phyloP scores from a whole-genome alignment of 2,329 filamentous ascomycete species.

The Aspergillus proliferans region DNA sequence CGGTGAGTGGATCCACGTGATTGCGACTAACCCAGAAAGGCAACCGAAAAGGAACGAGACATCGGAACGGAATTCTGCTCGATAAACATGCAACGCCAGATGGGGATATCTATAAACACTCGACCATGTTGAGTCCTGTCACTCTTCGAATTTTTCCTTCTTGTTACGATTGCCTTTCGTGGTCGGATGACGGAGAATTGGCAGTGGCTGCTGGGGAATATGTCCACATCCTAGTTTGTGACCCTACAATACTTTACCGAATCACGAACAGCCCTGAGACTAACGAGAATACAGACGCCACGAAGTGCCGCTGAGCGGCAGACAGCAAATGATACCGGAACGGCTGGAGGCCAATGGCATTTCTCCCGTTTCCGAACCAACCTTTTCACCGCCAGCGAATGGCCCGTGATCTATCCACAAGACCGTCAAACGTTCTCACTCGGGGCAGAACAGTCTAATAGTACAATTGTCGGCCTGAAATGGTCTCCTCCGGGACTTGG shows the following conservation, averaged over 20 bases:
- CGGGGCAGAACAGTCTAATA: conserved; percentile 53
- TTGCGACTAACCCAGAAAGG: no score
- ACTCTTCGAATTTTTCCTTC: conserved; percentile 45
- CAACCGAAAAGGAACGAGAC: no score
- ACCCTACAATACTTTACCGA: background rate
- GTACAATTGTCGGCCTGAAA: conserved; percentile 43
- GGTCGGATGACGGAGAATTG: conserved; percentile 54
- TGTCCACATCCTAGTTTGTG: conserved; percentile 46
- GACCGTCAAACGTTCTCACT: conserved; percentile 47
- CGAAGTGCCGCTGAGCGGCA: conserved; percentile 10
- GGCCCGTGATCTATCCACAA: conserved; percentile 41
- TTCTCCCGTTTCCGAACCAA: conserved; percentile 43
- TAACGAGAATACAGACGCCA: conserved; percentile 18
- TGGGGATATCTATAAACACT: background rate
- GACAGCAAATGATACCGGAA: conserved; percentile 15
- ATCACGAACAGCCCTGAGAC: background rate
- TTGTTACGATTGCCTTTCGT: conserved; percentile 48
- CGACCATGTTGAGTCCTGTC: conserved; percentile 26
- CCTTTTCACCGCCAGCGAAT: conserved; percentile 48
- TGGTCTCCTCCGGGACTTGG: conserved; percentile 55
- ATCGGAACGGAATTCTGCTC: no score
- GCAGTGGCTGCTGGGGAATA: conserved; percentile 52
- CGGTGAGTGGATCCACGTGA: no score
- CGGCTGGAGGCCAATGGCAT: conserved; percentile 29
- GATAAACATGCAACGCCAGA: background rate